A percentile compares a stretch with the other conserved stretches of the same genome.
These are phyloP conservation scores for Aspergillus biplanus DNA, from an alignment of 495 filamentous ascomycete genomes.

Conservation along the genomic window DNA sequence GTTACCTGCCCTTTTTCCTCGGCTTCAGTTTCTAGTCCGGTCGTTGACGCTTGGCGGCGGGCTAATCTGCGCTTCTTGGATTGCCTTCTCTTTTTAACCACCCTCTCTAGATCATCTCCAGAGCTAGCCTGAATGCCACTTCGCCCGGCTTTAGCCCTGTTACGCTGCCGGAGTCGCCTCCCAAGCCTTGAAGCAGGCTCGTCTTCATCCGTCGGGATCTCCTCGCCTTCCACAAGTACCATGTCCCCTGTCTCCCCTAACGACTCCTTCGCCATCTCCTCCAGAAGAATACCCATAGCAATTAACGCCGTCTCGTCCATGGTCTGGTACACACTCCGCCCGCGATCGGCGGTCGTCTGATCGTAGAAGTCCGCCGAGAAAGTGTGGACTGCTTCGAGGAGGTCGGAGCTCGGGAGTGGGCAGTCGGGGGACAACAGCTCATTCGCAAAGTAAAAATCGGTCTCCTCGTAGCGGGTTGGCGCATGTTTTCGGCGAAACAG, in stretches of 20 bases:
- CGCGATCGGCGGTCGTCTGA: slow-evolving; percentile 36
- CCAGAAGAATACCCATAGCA: slow-evolving; percentile 78
- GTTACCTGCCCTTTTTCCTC: slow-evolving; percentile 23
- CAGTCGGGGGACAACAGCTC: slow-evolving; percentile 54
- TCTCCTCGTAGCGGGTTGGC: slow-evolving; percentile 66
- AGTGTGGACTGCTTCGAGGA: slow-evolving; percentile 75
- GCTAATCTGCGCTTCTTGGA: slow-evolving; percentile 34
- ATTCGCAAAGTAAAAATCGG: slow-evolving; percentile 71
- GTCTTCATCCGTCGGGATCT: slow-evolving; percentile 32
- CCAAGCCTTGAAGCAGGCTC: slow-evolving; percentile 10
- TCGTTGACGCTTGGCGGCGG: slow-evolving; percentile 27
- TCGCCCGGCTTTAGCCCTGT: slow-evolving; percentile 27
- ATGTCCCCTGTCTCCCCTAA: slow-evolving; percentile 75
- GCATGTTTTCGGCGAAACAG: slow-evolving; percentile 67
- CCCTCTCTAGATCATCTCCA: slow-evolving; percentile 29
- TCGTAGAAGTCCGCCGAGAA: slow-evolving; percentile 77
- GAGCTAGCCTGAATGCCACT: slow-evolving; percentile 26
- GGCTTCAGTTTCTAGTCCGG: slow-evolving; percentile 33
- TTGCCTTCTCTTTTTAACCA: slow-evolving; percentile 28
- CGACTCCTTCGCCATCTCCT: slow-evolving; percentile 67
- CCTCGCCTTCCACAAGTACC: slow-evolving; percentile 70
- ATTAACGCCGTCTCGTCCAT: slow-evolving; percentile 87
- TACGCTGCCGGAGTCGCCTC: slow-evolving; percentile 25
- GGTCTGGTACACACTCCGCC: slow-evolving; percentile 58
- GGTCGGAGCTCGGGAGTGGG: slow-evolving; percentile 68